Base-by-base conservation (phyloP, 2,329 filamentous ascomycete species). In the Sporothrix humicola region DNA sequence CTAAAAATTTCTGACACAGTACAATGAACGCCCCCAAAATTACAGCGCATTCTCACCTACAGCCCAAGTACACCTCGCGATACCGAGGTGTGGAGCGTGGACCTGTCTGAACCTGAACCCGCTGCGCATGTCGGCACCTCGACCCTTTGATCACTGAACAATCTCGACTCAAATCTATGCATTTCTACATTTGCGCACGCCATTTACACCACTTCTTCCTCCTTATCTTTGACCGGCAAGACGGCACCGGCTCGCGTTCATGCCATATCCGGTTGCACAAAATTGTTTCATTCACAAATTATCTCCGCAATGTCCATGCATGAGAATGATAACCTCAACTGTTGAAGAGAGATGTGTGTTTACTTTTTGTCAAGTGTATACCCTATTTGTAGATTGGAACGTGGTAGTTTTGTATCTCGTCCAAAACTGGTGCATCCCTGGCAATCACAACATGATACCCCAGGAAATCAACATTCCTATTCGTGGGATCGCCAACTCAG, bases 71-170 rank as follows among this genome's bases (percentile, higher is more conserved):
- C 15, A 20, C 26, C 31, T 37, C 58, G 58, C 58, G 58, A 63
- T 42, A 44, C 58, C 58, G 58, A 63, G 58, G 58, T 63, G 58
- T 63, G 58, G 58, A 63, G 31, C 7, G 31, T 37, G 31, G 31
- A 37, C 31, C 31, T 37, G 31, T 7, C 31, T 42, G n/a, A 20
- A 37, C 56, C 3, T 59, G 56, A 59, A 59, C 26, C 26, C 26
- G 12, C 26, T 37, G 52, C 54, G 23, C 54, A 31, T 31, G 31
- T 58, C 54, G 23, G 54, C 23, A 26, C 31, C 15, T 26, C 23
- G 23, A 26, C 31, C 31, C 7, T 20, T 44, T 37, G 31, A 63
- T 63, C 37, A 44, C 37, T 42, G 58, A 63, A 44, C 26, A 37
- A 26, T 37, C 17, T n/a, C 20, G 13, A 26, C 31, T 23, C 52